Evolutionary conservation across 345 rosid genomes (phyloP).

Genomic region (Camelina sativa): DNA sequence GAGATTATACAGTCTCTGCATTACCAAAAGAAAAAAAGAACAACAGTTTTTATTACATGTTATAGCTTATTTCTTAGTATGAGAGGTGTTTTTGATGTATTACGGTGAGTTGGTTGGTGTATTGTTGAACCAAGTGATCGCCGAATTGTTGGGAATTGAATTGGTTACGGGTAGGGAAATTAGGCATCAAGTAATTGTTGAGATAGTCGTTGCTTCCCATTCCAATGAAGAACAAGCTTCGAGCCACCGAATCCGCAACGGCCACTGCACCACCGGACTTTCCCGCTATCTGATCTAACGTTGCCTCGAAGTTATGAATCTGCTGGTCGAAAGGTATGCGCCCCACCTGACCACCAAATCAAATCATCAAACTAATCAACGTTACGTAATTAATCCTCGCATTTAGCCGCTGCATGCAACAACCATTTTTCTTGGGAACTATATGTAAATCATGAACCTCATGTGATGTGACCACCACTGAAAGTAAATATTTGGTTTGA

Average conservation of each 20-base stretch:
- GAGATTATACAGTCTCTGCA: slow-evolving; percentile 72
- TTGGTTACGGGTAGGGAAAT: slow-evolving; percentile 71
- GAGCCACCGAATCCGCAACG: slow-evolving; percentile 54
- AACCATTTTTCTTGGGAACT: background rate
- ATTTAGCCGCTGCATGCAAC: background rate
- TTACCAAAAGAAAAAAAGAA: background rate
- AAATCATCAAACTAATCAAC: background rate
- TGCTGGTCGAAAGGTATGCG: slow-evolving; percentile 88
- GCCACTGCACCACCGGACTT: slow-evolving; percentile 72
- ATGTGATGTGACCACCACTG: slow-evolving; percentile 3
- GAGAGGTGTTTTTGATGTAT: slow-evolving; percentile 7
- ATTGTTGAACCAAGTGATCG: slow-evolving; percentile 70
- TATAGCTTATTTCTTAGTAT: background rate
- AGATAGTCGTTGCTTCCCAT: slow-evolving; percentile 99
- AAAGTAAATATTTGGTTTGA: background rate
- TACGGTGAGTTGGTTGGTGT: slow-evolving; percentile 73
- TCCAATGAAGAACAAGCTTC: slow-evolving; percentile 80
- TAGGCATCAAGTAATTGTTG: slow-evolving; percentile 95
- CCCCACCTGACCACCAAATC: slow-evolving; percentile 60
- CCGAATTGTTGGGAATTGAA: slow-evolving; percentile 78
- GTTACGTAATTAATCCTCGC: background rate
- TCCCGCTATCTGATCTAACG: slow-evolving; percentile 68
- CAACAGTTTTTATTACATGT: background rate
- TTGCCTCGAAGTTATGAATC: slow-evolving; percentile 75
- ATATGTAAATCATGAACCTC: background rate